Evolutionary conservation across 371 early-diverging fungal species (phyloP).

Genomic region (Mortierella sp.): DNA sequence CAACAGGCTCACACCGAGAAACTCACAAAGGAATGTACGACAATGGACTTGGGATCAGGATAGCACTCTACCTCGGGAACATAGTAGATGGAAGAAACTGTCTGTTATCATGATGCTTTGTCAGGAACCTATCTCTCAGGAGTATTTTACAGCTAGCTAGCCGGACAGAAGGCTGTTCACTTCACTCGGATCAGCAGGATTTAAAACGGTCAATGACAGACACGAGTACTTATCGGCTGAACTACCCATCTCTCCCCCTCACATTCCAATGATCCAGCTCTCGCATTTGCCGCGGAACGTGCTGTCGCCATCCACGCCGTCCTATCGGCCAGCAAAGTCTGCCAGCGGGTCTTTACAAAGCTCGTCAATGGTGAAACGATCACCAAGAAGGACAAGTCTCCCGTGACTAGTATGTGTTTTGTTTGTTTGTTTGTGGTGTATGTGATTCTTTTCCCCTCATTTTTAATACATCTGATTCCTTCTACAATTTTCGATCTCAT

Average conservation of each 20-base stretch:
- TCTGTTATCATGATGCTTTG: not conserved
- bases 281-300: conserved; percentile 76
- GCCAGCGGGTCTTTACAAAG: conserved; percentile 85
- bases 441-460: not conserved
- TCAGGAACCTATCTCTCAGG: not conserved
- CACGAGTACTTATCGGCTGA: not conserved
- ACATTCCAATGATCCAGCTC: conserved; percentile 25
- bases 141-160: not conserved
- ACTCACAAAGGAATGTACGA: not conserved
- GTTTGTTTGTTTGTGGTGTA: not conserved
- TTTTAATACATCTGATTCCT: conserved; percentile 13
- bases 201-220: not conserved
- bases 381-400: conserved; percentile 94
- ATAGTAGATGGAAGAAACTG: not conserved
- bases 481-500: conserved; percentile 6
- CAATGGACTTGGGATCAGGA: not conserved
- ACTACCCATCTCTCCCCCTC: not conserved
- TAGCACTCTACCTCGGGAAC: not conserved
- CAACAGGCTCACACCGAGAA: not conserved
- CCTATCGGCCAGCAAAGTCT: conserved; percentile 84
- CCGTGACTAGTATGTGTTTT: conserved; percentile 84
- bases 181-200: not conserved
- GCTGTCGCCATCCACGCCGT: conserved; percentile 92
- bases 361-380: conserved; percentile 85
- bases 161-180: not conserved